Percentiles rank a stretch among this genome's conserved stretches.
These are phyloP conservation scores for Xerocomellus amylosporus DNA, from an alignment of 768 basidiomycete genomes.

Conservation along the genomic window DNA sequence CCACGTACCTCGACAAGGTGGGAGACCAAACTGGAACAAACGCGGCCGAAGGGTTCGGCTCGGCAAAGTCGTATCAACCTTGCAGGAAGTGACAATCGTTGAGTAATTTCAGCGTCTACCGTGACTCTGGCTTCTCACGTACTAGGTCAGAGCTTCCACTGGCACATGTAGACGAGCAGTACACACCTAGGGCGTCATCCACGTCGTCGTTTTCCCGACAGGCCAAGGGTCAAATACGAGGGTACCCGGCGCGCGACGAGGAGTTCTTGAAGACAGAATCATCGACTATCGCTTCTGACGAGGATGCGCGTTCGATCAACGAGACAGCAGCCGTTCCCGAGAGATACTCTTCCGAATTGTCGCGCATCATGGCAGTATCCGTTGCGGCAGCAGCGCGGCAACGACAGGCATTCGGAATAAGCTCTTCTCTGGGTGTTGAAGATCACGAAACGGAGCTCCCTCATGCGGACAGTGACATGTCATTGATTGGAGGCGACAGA, in stretches of 20 bases:
- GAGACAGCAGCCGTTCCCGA: background rate
- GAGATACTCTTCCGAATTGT: conserved; percentile 30
- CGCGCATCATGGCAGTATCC: conserved; percentile 26
- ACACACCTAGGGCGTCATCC: conserved; percentile 17
- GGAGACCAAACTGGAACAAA: conserved; percentile 9
- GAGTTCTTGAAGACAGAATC: conserved; percentile 11
- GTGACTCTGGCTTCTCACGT: conserved; percentile 6
- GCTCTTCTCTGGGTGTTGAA: conserved; percentile 34
- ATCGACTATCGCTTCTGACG: conserved; percentile 16
- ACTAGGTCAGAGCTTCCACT: conserved; percentile 5
- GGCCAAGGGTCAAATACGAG: background rate
- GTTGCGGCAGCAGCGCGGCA: conserved; percentile 43
- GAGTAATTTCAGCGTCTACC: conserved; percentile 2
- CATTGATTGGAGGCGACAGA: conserved; percentile 39
- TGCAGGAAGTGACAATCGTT: conserved; percentile 4
- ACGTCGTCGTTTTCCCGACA: conserved; percentile 5
- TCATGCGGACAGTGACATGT: conserved; percentile 47
- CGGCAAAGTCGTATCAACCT: conserved; percentile 6
- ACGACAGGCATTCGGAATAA: conserved; percentile 51
- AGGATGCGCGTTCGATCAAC: conserved; percentile 4
- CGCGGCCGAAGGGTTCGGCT: background rate
- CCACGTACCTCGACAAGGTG: conserved; percentile 1
- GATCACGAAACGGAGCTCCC: conserved; percentile 17
- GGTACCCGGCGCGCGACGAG: background rate
- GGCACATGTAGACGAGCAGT: conserved; percentile 16